Conservation (phyloP, 139 green algal genomes). For the Nannochloris sp. region DNA sequence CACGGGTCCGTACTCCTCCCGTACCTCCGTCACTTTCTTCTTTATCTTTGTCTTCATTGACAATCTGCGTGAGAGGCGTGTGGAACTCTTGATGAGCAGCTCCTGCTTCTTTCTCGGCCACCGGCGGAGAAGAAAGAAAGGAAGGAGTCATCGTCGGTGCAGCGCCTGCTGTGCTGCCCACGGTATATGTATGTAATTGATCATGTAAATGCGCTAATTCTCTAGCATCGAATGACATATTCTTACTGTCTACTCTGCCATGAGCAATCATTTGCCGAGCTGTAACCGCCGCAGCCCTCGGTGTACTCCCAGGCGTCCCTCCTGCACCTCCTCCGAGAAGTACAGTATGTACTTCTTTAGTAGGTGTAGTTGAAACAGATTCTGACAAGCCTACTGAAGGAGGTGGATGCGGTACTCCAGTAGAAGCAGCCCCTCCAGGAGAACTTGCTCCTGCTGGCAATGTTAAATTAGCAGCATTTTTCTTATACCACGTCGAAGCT, state of each 20-base stretch:
- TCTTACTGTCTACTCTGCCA: constrained; percentile 13
- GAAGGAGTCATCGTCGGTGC: no score
- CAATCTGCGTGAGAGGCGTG: no score
- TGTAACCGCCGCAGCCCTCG: not conserved
- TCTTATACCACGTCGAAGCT: constrained; percentile 31
- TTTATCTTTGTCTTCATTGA: no score
- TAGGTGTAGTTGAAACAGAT: not conserved
- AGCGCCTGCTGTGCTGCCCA: no score
- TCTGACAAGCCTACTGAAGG: not conserved
- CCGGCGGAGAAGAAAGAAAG: no score
- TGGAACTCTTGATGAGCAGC: no score
- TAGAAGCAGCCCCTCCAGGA: not conserved
- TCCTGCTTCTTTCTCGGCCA: no score
- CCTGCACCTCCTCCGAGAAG: not conserved
- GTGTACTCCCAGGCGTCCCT: not conserved
- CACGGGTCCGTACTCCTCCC: no score
- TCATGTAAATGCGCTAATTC: constrained; percentile 16
- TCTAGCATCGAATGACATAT: constrained; percentile 21
- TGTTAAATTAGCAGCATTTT: no score
- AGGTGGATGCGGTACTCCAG: not conserved
- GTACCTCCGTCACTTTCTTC: no score
- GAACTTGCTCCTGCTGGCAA: no score
- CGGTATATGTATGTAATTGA: not conserved
- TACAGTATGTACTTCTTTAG: not conserved
- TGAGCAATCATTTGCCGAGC: constrained; percentile 1